A percentile compares a stretch with the other conserved stretches of the same genome.
Conservation (phyloP, 129 eudicot genomes). For the Saposhnikovia divaricata region DNA sequence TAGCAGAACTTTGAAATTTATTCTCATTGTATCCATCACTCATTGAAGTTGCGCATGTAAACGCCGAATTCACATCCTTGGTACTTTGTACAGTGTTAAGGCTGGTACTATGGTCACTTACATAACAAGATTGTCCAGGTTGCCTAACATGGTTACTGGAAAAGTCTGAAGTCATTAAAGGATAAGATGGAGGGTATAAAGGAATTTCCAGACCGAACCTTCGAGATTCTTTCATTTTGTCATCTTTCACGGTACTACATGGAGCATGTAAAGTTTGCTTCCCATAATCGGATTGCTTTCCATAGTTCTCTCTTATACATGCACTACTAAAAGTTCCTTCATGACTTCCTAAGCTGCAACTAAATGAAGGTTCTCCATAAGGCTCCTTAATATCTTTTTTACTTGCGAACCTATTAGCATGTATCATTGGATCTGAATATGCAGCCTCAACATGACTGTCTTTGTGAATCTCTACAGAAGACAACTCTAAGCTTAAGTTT, state of each 20-base stretch:
- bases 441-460: constrained; percentile 26
- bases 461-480: constrained; percentile 41
- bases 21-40: constrained; percentile 49
- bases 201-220: constrained; percentile 19
- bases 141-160: constrained; percentile 22
- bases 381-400: constrained; percentile 30
- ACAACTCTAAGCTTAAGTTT: constrained; percentile 37
- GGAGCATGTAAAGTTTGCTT: constrained; percentile 14
- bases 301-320: constrained; percentile 20
- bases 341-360: constrained; percentile 19
- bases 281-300: constrained; percentile 4
- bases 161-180: constrained; percentile 23
- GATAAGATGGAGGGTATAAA: constrained; percentile 26
- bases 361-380: constrained; percentile 31
- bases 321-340: constrained; percentile 23
- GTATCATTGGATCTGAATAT: constrained; percentile 23
- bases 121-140: constrained; percentile 24
- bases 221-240: constrained; percentile 24
- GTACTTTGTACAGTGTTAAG: constrained; percentile 30
- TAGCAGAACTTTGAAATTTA: constrained; percentile 63
- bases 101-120: constrained; percentile 21
- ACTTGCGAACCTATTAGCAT: constrained; percentile 18
- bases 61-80: constrained; percentile 31
- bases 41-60: constrained; percentile 26
- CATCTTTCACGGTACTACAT: constrained; percentile 17